A percentile compares a stretch with the other conserved stretches of the same genome.
Evolutionary conservation across 78 protist genomes (phyloP).

Genomic region (Polysphondylium violaceum): DNA sequence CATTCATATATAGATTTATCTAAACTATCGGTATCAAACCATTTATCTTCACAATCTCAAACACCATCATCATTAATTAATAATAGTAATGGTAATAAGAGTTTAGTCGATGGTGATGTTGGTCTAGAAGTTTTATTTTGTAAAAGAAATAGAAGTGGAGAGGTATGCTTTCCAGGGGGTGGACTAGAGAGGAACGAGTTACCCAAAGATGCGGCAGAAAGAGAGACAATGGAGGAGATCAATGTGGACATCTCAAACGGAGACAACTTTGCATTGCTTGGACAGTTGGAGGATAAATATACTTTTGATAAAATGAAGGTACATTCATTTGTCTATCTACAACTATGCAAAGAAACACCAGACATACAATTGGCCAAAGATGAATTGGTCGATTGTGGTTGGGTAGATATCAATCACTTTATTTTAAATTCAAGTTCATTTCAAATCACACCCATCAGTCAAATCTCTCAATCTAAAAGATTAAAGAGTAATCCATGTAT

Average conservation of each 20-base stretch:
- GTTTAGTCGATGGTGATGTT: neutral
- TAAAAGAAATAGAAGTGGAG: constrained; percentile 25
- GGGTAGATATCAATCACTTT: constrained; percentile 36
- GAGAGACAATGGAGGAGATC: constrained; percentile 54
- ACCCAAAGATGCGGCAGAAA: constrained; percentile 41
- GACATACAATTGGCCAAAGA: neutral
- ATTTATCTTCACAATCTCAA: too few relatives aligned
- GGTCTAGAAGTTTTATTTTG: constrained; percentile 2
- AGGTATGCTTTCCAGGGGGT: constrained; percentile 66
- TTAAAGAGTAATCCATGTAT: constrained; percentile 16
- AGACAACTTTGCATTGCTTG: constrained; percentile 10
- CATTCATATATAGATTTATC: too few relatives aligned
- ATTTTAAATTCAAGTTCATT: neutral
- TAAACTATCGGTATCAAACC: too few relatives aligned
- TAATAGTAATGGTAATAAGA: neutral
- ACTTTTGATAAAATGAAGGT: constrained; percentile 50
- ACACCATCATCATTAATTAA: constrained; percentile 1
- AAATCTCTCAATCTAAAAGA: constrained; percentile 14
- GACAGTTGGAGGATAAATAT: constrained; percentile 24
- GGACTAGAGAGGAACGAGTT: neutral
- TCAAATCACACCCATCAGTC: neutral
- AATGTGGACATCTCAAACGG: neutral
- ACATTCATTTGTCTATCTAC: constrained; percentile 57
- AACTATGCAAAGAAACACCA: constrained; percentile 17
- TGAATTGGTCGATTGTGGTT: constrained; percentile 56